Evolutionary conservation across 2,329 filamentous ascomycete species (phyloP).

Genomic region (Cytospora schulzeri): DNA sequence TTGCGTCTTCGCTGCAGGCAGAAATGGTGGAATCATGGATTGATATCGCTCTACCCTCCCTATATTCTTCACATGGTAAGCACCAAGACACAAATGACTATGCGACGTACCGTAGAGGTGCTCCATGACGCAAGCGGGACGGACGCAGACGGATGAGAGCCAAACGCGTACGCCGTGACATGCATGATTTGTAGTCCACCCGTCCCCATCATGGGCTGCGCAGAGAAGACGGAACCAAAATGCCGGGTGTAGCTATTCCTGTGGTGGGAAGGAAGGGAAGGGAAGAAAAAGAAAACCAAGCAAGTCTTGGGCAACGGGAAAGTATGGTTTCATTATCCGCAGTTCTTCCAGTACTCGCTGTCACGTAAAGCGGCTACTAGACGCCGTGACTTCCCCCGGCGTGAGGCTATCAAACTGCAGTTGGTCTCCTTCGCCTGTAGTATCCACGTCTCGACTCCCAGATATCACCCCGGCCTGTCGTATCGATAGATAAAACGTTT

Average conservation of each 20-base stretch:
- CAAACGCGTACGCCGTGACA: slow-evolving; percentile 1
- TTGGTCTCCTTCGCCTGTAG: not conserved
- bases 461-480: no score
- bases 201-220: not conserved
- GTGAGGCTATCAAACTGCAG: slow-evolving; percentile 9
- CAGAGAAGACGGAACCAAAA: slow-evolving; percentile 12
- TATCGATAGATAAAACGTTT: not conserved
- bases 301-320: no score
- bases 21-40: no score
- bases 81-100: no score
- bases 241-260: slow-evolving; percentile 12
- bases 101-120: no score
- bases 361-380: slow-evolving; percentile 6
- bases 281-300: not conserved
- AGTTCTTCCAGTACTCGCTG: slow-evolving; percentile 17
- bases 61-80: not conserved
- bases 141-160: not conserved
- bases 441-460: not conserved
- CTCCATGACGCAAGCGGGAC: not conserved
- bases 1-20: not conserved
- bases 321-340: no score
- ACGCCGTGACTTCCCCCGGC: slow-evolving; percentile 17
- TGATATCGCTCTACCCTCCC: no score
- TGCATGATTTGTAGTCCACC: slow-evolving; percentile 3
- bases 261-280: not conserved